Base-by-base conservation (phyloP, 495 filamentous ascomycete species). In the Bryoglossum gracile region DNA sequence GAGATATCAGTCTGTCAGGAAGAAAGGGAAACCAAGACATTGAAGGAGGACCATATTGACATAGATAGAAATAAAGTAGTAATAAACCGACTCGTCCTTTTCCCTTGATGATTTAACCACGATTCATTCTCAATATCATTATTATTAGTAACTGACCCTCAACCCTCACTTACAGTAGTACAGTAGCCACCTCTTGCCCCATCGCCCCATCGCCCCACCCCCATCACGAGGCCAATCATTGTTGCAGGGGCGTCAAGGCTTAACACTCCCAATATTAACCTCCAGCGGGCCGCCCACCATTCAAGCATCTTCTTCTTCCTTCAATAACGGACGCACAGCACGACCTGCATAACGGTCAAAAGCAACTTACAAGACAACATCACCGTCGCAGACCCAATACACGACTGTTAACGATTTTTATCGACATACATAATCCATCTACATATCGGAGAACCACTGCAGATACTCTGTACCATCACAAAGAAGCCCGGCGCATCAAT, bases 311-410 rank as follows among this genome's bases (percentile, higher is more conserved):
- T 32, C 30, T 34, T 43, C 21, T 51, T 34, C 39, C 40, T 44
- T 32, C 22, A 34, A 38, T 22, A n/a, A n/a, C n/a, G n/a, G 8
- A 43, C 46, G 35, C 11, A 32, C 14, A 40, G 39, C 46, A 22
- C 22, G 46, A 30, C 22, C 35, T 49, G 37, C 34, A 49, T 40
- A 30, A n/a, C 32, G 3, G 18, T 36, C 32, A 47, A 25, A 24
- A 37, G 16, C 35, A 46, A 14, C 9, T 18, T 40, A 40, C 28
- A 39, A 23, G 19, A 30, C 11, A 10, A 30, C 41, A 22, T 36
- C 49, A 13, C 22, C 33, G 21, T 46, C 36, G 18, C 49, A 52
- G 13, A 39, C 11, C 16, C 3, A 10, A 11, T 17, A 25, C 17
- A 9, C 11, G 14, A 41, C 11, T 3, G 25, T 19, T 32, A 43